phyloP scores from a whole-genome alignment of 2,329 filamentous ascomycete genomes.

The Stachybotrys chlorohalonatus region DNA sequence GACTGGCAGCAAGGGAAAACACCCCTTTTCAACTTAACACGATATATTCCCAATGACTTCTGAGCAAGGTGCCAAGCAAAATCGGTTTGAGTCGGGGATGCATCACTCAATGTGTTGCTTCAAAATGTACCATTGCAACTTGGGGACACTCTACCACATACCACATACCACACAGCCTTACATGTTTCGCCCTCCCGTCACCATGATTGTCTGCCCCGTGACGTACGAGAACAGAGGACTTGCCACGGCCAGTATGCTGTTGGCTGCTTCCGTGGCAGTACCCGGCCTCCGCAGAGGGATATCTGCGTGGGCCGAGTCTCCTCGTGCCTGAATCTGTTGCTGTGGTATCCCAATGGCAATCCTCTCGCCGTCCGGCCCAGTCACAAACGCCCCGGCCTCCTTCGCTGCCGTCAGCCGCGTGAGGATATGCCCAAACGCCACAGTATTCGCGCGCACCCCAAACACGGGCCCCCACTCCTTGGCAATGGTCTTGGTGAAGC shows the following conservation, averaged over 20 bases:
- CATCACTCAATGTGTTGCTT: too few relatives aligned
- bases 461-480: constrained; percentile 86
- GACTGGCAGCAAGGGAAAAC: background rate
- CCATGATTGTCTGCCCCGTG: constrained; percentile 76
- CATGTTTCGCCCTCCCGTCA: constrained; percentile 67
- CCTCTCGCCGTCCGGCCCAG: constrained; percentile 65
- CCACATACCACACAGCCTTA: constrained; percentile 14
- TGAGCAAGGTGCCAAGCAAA: background rate
- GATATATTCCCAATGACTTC: background rate
- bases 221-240: constrained; percentile 82
- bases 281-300: constrained; percentile 73
- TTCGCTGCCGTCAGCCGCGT: constrained; percentile 78
- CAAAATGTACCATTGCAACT: too few relatives aligned
- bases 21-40: background rate
- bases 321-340: constrained; percentile 39
- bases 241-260: constrained; percentile 65
- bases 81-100: background rate
- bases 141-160: background rate
- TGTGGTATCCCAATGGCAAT: constrained; percentile 66
- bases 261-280: constrained; percentile 71
- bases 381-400: constrained; percentile 73
- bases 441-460: constrained; percentile 73
- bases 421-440: constrained; percentile 75
- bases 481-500: constrained; percentile 80
- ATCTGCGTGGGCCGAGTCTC: constrained; percentile 45